Conservation (phyloP, 1,139 yeast genomes). For the Candida frijolesensis region DNA sequence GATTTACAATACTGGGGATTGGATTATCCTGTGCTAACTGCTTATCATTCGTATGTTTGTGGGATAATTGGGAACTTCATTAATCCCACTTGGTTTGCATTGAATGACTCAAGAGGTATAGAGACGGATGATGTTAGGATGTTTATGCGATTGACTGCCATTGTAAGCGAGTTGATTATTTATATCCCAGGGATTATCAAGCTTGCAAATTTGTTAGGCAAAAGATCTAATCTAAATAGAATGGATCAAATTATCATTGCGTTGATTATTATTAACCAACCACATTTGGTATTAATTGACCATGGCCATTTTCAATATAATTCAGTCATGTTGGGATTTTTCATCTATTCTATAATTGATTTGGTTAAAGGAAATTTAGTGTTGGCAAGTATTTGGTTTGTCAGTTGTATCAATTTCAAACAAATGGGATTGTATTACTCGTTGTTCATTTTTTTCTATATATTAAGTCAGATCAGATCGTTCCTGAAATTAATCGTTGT, state of each 20-base stretch:
- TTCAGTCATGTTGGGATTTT: slow-evolving; percentile 88
- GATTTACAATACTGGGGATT: slow-evolving; percentile 95
- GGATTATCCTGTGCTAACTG: slow-evolving; percentile 97
- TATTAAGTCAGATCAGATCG: slow-evolving; percentile 49
- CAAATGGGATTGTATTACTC: slow-evolving; percentile 96
- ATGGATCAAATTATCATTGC: slow-evolving; percentile 78
- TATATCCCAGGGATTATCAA: slow-evolving; percentile 82
- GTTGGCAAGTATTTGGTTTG: slow-evolving; percentile 79
- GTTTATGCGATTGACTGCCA: slow-evolving; percentile 80
- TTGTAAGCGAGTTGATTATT: slow-evolving; percentile 70
- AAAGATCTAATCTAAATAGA: slow-evolving; percentile 53
- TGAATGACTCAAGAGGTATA: slow-evolving; percentile 71
- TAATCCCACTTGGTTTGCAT: slow-evolving; percentile 73
- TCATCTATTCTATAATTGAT: slow-evolving; percentile 67
- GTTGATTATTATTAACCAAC: slow-evolving; percentile 76
- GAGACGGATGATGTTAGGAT: slow-evolving; percentile 71
- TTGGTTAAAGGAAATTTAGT: slow-evolving; percentile 64
- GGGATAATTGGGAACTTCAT: slow-evolving; percentile 73
- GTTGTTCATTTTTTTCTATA: slow-evolving; percentile 81
- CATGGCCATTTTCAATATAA: slow-evolving; percentile 98
- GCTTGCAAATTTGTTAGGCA: slow-evolving; percentile 69
- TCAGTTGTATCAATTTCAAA: slow-evolving; percentile 78
- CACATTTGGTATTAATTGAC: slow-evolving; percentile 80
- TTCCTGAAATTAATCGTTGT: slow-evolving; percentile 52
- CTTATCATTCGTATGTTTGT: slow-evolving; percentile 81